Evolutionary conservation across 1,284 basidiomycete genomes (phyloP).

Genomic region (Sporisorium graminicola): DNA sequence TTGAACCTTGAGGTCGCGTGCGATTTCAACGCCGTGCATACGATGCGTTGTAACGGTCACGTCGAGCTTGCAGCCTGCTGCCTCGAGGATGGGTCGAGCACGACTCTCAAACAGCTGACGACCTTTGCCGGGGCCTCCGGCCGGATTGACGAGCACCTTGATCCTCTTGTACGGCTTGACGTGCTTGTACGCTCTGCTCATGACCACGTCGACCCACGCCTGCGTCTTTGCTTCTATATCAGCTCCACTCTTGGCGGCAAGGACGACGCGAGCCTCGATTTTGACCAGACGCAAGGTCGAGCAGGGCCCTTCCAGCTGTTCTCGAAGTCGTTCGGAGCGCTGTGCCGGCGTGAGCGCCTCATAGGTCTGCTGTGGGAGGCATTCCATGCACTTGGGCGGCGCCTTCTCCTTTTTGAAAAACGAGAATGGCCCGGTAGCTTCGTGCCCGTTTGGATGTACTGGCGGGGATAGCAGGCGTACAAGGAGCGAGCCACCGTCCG

Average conservation of each 20-base stretch:
- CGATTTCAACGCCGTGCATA: constrained; percentile 82
- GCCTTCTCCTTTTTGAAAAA: constrained; percentile 42
- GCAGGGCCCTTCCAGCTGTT: constrained; percentile 58
- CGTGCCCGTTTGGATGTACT: constrained; percentile 11
- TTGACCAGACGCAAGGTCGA: constrained; percentile 57
- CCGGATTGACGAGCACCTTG: constrained; percentile 84
- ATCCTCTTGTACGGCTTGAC: constrained; percentile 51
- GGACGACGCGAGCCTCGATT: constrained; percentile 58
- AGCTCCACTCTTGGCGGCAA: constrained; percentile 10
- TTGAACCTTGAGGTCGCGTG: constrained; percentile 75
- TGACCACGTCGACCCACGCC: constrained; percentile 48
- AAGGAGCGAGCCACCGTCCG: constrained; percentile 63
- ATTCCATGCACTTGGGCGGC: constrained; percentile 32
- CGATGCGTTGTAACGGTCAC: constrained; percentile 73
- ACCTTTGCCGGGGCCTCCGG: constrained; percentile 86
- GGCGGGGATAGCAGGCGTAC: constrained; percentile 58
- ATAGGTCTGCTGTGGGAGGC: constrained; percentile 25
- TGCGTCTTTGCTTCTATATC: constrained; percentile 29
- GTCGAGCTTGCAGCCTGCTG: constrained; percentile 80
- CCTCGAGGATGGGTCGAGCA: constrained; percentile 83
- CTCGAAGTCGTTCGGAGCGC: constrained; percentile 27
- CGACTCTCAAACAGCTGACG: constrained; percentile 76
- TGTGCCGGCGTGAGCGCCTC: constrained; percentile 16
- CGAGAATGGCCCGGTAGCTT: constrained; percentile 23
- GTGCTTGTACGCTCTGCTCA: constrained; percentile 42